Evolutionary conservation across 352 stramenopile genomes (phyloP).

Genomic region (Pythium dissimile): DNA sequence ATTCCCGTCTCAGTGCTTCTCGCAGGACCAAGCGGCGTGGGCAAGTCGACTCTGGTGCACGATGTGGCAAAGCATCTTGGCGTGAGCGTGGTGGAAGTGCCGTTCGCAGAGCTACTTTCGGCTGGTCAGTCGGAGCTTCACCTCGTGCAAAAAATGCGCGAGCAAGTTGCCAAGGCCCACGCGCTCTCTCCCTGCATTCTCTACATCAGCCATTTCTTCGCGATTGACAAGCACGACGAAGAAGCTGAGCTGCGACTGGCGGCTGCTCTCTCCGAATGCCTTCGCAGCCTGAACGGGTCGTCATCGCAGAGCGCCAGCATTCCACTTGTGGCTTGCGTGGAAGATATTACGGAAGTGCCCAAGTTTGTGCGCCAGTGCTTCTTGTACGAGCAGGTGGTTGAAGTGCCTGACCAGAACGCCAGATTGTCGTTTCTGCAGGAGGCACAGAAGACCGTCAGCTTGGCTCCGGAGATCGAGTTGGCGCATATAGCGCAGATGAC

Average conservation of each 20-base stretch:
- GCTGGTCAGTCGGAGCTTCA: conserved; percentile 61
- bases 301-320: conserved; percentile 36
- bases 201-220: conserved; percentile 81
- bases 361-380: conserved; percentile 83
- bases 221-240: conserved; percentile 75
- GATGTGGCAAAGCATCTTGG: conserved; percentile 65
- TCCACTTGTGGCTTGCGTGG: conserved; percentile 71
- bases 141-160: conserved; percentile 68
- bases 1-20: conserved; percentile 72
- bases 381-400: conserved; percentile 69
- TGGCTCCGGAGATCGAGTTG: conserved; percentile 52
- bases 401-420: conserved; percentile 51
- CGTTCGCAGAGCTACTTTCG: conserved; percentile 70
- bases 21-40: conserved; percentile 57
- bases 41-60: conserved; percentile 70
- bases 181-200: conserved; percentile 65
- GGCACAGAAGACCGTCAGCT: conserved; percentile 26
- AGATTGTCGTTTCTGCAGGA: conserved; percentile 59
- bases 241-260: conserved; percentile 64
- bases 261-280: conserved; percentile 59
- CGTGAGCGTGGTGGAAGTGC: conserved; percentile 66
- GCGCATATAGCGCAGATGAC: conserved; percentile 60
- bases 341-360: conserved; percentile 72
- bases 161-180: conserved; percentile 65
- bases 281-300: conserved; percentile 46